Conservation (phyloP, 1,284 basidiomycete species). For the Ceraceosorus guamensis region DNA sequence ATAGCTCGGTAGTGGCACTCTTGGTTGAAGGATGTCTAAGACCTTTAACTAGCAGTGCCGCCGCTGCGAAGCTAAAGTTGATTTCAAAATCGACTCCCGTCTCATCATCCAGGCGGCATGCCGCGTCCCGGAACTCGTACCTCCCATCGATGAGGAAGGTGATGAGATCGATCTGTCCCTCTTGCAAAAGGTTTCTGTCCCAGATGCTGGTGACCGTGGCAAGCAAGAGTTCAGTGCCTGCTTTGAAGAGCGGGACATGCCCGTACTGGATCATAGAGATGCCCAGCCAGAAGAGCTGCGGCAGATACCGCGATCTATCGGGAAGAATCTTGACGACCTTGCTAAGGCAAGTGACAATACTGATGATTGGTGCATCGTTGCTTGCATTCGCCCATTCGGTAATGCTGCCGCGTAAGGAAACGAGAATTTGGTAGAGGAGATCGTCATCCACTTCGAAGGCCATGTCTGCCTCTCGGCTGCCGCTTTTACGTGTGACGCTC, state of each 20-base stretch:
- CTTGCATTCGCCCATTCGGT: conserved; percentile 36
- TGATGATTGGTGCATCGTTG: conserved; percentile 41
- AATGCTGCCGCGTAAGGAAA: conserved; percentile 55
- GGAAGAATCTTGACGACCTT: conserved; percentile 43
- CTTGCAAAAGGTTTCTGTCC: conserved; percentile 24
- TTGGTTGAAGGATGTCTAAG: conserved; percentile 36
- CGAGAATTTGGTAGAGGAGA: conserved; percentile 77
- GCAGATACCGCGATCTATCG: conserved; percentile 31
- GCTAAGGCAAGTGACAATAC: conserved; percentile 41
- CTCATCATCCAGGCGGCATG: conserved; percentile 38
- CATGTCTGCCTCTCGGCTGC: conserved; percentile 36
- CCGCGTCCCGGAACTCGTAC: conserved; percentile 35
- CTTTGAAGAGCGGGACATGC: conserved; percentile 38
- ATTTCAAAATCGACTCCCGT: conserved; percentile 44
- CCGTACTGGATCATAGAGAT: conserved; percentile 40
- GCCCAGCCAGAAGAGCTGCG: conserved; percentile 45
- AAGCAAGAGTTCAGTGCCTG: conserved; percentile 35
- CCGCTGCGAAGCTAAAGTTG: conserved; percentile 41
- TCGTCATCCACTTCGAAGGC: conserved; percentile 63
- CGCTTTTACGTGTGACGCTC: conserved; percentile 59
- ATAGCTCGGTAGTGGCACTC: conserved; percentile 29
- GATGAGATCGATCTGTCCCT: conserved; percentile 25
- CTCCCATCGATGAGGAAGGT: conserved; percentile 33
- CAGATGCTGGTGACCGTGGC: conserved; percentile 29
- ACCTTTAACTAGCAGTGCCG: conserved; percentile 40